Conservation (phyloP, 2,329 filamentous ascomycete genomes). For the Xylaria sp. region DNA sequence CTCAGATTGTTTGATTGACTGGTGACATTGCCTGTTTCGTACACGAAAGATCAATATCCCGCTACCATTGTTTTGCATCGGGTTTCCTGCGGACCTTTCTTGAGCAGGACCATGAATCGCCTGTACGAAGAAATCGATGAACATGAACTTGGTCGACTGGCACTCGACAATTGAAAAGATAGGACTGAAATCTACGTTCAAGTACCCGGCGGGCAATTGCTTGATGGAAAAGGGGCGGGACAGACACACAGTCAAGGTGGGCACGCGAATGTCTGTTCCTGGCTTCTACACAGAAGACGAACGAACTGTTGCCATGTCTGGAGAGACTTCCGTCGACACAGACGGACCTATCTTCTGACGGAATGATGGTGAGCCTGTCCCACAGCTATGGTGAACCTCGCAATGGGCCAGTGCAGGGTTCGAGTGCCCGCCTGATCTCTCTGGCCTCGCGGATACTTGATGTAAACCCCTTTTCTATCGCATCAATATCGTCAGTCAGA, state of each 20-base stretch:
- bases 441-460: too few species aligned
- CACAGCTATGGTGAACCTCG: too few species aligned
- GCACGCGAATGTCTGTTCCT: slow-evolving; percentile 3
- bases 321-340: slow-evolving; percentile 1
- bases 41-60: slow-evolving; percentile 1
- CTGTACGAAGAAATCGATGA: slow-evolving; percentile 3
- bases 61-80: slow-evolving; percentile 3
- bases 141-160: slow-evolving; percentile 3
- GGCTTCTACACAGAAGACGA: slow-evolving; percentile 5
- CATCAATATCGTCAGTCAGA: too few species aligned
- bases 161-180: neutral
- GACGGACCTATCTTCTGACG: slow-evolving; percentile 1
- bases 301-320: neutral
- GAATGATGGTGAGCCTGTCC: slow-evolving; percentile 4
- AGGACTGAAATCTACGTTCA: neutral
- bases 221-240: slow-evolving; percentile 2
- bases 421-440: too few species aligned
- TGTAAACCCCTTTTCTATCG: too few species aligned
- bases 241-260: neutral
- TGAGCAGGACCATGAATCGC: neutral
- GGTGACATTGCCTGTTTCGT: neutral
- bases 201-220: slow-evolving; percentile 6
- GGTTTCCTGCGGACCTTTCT: slow-evolving; percentile 8
- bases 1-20: too few species aligned
- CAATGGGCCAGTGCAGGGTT: too few species aligned